phyloP scores from a whole-genome alignment of 176 grass and related monocot species.

The Poa pratensis region DNA sequence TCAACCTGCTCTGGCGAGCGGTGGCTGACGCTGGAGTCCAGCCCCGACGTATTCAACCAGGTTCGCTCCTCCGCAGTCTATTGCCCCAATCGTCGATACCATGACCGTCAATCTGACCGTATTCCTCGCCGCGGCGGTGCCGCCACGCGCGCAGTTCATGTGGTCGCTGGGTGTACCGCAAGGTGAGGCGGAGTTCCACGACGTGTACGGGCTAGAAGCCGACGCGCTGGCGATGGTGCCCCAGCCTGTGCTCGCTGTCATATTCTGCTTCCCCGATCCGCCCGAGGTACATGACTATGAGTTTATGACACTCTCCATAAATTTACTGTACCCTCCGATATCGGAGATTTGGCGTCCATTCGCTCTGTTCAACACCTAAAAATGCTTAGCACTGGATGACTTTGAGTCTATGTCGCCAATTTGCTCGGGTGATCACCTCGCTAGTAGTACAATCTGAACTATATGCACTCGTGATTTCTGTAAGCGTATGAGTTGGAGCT shows the following conservation, averaged over 20 bases:
- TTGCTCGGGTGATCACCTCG: not conserved
- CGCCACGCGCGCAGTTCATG: conserved; percentile 56
- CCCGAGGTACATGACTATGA: conserved; percentile 37
- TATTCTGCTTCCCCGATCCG: conserved; percentile 81
- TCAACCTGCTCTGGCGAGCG: conserved; percentile 41
- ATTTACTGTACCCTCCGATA: not conserved
- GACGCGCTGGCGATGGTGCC: conserved; percentile 73
- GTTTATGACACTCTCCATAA: not conserved
- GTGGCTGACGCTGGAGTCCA: conserved; percentile 89
- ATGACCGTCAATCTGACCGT: not conserved
- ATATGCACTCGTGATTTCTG: too few relatives aligned
- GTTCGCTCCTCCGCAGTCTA: not conserved
- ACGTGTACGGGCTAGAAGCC: conserved; percentile 76
- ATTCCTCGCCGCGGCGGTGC: not conserved
- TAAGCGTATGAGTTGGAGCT: not conserved
- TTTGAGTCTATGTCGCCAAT: too few relatives aligned
- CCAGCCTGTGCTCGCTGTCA: conserved; percentile 72
- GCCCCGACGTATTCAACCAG: conserved; percentile 86
- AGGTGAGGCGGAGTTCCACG: conserved; percentile 71
- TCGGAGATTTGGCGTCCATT: not conserved
- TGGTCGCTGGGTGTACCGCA: conserved; percentile 79
- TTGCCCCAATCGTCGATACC: not conserved
- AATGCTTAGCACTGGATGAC: not conserved
- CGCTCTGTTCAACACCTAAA: not conserved
- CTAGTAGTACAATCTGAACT: not conserved